These are phyloP conservation scores for Graphilbum fragrans DNA, from an alignment of 2,329 filamentous ascomycete species.

Conservation along the genomic window DNA sequence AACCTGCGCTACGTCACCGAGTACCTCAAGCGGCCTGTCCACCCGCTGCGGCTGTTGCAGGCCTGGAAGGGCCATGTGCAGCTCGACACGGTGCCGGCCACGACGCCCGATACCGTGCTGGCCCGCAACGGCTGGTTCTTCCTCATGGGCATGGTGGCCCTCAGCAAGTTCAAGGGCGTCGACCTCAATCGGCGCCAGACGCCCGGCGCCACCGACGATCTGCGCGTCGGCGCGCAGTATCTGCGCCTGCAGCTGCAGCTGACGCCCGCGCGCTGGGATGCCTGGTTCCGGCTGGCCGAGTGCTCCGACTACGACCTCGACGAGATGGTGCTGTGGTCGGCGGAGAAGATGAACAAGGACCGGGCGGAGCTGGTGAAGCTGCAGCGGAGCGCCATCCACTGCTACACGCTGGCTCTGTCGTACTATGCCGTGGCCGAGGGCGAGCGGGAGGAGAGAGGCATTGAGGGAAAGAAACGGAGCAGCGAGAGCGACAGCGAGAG, in stretches of 20 bases:
- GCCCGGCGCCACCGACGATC: slow-evolving; percentile 68
- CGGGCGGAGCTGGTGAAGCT: slow-evolving; percentile 60
- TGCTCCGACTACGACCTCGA: slow-evolving; percentile 82
- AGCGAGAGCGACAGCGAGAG: not conserved
- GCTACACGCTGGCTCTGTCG: slow-evolving; percentile 52
- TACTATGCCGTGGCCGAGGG: too few species aligned
- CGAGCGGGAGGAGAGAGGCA: not conserved
- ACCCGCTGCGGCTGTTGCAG: slow-evolving; percentile 66
- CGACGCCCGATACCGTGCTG: slow-evolving; percentile 55
- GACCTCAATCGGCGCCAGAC: slow-evolving; percentile 64
- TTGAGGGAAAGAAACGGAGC: not conserved
- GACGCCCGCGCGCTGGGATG: slow-evolving; percentile 72
- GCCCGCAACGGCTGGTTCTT: slow-evolving; percentile 88
- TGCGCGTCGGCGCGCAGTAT: slow-evolving; percentile 70
- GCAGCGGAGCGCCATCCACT: slow-evolving; percentile 74
- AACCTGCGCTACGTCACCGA: slow-evolving; percentile 75
- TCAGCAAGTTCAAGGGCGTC: slow-evolving; percentile 68
- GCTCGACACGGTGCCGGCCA: slow-evolving; percentile 59
- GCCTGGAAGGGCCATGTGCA: slow-evolving; percentile 69
- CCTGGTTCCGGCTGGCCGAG: slow-evolving; percentile 80
- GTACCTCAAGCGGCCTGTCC: slow-evolving; percentile 73
- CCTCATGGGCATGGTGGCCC: slow-evolving; percentile 73
- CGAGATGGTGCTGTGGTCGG: slow-evolving; percentile 76
- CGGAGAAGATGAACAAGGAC: slow-evolving; percentile 83
- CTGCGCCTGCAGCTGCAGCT: slow-evolving; percentile 75